Percentiles rank a stretch among this genome's conserved stretches.
phyloP scores from a whole-genome alignment of 306 rosid species.

The Trichosanthes truncata region DNA sequence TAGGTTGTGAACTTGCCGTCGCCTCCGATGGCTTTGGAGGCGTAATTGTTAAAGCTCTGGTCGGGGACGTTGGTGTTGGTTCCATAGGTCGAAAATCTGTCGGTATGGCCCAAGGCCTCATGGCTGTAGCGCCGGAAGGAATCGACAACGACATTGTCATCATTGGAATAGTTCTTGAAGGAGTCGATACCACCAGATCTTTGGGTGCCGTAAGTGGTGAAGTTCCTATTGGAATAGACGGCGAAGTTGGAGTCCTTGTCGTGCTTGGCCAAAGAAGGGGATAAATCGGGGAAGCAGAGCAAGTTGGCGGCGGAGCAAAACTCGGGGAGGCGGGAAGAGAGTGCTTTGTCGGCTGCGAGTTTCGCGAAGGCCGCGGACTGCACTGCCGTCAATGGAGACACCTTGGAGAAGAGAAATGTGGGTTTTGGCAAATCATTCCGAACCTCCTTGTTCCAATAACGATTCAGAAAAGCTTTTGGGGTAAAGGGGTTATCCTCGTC shows the following conservation, averaged over 20 bases:
- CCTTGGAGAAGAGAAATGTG: slow-evolving; percentile 53
- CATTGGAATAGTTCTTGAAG: slow-evolving; percentile 67
- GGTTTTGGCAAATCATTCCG: slow-evolving; percentile 48
- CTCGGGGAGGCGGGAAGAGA: slow-evolving; percentile 55
- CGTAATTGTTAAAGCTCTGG: slow-evolving; percentile 68
- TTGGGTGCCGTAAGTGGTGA: slow-evolving; percentile 74
- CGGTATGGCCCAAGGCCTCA: slow-evolving; percentile 46
- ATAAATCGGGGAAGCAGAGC: slow-evolving; percentile 63
- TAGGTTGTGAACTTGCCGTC: slow-evolving; percentile 55
- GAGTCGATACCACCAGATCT: slow-evolving; percentile 59
- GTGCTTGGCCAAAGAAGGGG: slow-evolving; percentile 59
- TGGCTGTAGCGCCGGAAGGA: slow-evolving; percentile 92
- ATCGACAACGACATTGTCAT: slow-evolving; percentile 42
- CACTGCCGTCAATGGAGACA: slow-evolving; percentile 55
- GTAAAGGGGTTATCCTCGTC: slow-evolving; percentile 57
- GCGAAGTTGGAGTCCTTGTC: slow-evolving; percentile 39
- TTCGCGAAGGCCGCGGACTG: slow-evolving; percentile 53
- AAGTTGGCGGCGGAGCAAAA: slow-evolving; percentile 74
- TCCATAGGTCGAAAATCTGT: slow-evolving; percentile 46
- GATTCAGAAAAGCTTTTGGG: slow-evolving; percentile 51
- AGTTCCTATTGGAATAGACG: slow-evolving; percentile 39
- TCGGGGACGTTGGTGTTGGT: slow-evolving; percentile 56
- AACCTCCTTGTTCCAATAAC: slow-evolving; percentile 93
- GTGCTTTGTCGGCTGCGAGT: slow-evolving; percentile 39
- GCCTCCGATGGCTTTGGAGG: slow-evolving; percentile 53